phyloP scores from a whole-genome alignment of 768 basidiomycete genomes.

The Termitomyces bulborhizus region DNA sequence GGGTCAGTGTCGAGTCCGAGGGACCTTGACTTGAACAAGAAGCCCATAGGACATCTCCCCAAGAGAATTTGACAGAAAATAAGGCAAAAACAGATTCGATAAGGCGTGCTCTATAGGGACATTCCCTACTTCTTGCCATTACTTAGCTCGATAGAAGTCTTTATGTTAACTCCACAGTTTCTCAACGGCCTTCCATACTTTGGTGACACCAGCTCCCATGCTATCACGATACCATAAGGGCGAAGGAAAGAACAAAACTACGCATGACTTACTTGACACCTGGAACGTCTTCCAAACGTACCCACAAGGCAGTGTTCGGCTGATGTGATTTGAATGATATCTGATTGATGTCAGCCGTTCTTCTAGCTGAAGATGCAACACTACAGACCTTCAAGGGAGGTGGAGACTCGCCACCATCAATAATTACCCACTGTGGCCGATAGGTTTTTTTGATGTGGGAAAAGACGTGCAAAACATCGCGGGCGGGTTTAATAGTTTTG shows the following conservation, averaged over 20 bases:
- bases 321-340: background rate
- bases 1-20: too few relatives aligned
- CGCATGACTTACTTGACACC: constrained; percentile 51
- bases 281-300: constrained; percentile 45
- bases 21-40: too few relatives aligned
- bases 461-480: constrained; percentile 76
- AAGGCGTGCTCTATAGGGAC: background rate
- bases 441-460: constrained; percentile 90
- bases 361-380: background rate
- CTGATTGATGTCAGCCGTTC: background rate
- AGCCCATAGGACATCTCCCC: background rate
- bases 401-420: constrained; percentile 48
- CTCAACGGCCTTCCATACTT: background rate
- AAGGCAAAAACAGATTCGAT: background rate
- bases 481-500: constrained; percentile 41
- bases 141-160: too few relatives aligned
- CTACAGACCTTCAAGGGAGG: constrained; percentile 24
- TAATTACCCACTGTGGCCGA: constrained; percentile 62
- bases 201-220: constrained; percentile 59
- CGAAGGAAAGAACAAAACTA: constrained; percentile 6
- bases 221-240: constrained; percentile 27
- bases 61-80: background rate
- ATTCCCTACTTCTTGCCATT: background rate
- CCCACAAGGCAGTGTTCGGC: constrained; percentile 38
- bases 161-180: background rate